Conservation (phyloP, 1,139 yeast genomes). For the Pichia sp. region DNA sequence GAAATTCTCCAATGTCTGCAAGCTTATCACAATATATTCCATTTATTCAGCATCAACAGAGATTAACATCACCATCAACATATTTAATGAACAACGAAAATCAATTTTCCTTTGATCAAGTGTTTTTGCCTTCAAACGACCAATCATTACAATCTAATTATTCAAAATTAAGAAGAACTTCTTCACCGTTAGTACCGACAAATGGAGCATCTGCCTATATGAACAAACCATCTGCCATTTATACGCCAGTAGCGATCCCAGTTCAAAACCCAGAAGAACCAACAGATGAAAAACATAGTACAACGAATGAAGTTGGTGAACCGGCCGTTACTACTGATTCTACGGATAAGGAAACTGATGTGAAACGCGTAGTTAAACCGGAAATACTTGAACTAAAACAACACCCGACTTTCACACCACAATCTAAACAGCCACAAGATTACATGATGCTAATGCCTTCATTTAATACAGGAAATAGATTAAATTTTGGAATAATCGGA, state of each 20-base stretch:
- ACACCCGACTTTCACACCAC: not conserved
- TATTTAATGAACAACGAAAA: constrained; percentile 1
- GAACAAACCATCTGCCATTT: constrained; percentile 7
- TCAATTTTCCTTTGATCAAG: constrained; percentile 1
- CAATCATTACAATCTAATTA: not conserved
- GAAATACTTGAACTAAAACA: not conserved
- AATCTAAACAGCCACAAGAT: constrained; percentile 6
- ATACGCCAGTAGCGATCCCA: constrained; percentile 3
- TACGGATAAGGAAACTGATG: too few relatives aligned
- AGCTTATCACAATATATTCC: constrained; percentile 10
- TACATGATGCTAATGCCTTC: constrained; percentile 14
- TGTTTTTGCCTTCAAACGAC: not conserved
- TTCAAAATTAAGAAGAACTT: not conserved
- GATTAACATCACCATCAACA: constrained; percentile 3
- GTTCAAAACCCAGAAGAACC: not conserved
- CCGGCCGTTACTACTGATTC: too few relatives aligned
- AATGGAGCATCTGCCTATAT: constrained; percentile 1
- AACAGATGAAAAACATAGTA: too few relatives aligned
- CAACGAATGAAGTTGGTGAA: too few relatives aligned
- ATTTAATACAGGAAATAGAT: constrained; percentile 1
- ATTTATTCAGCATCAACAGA: constrained; percentile 1
- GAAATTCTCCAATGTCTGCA: not conserved
- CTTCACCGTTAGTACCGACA: not conserved
- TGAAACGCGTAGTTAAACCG: too few relatives aligned
- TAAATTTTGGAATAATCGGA: constrained; percentile 13